These are phyloP conservation scores for Yamadazyma siamensis DNA, from an alignment of 1,139 yeast species.

Conservation along the genomic window DNA sequence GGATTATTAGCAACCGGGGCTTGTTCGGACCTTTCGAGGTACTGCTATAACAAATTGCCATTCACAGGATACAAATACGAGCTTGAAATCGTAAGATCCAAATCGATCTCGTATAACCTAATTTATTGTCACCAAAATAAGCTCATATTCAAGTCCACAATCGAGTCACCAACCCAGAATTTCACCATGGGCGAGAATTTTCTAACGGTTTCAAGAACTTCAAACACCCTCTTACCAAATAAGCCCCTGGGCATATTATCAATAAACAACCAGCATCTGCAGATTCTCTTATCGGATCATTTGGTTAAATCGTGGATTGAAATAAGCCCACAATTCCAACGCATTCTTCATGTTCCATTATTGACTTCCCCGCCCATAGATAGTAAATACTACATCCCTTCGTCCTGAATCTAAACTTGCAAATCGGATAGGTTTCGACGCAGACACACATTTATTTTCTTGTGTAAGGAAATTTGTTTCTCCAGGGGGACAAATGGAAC, in stretches of 20 bases:
- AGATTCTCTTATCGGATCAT: conserved; percentile 29
- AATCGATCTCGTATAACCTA: conserved; percentile 12
- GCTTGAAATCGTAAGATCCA: conserved; percentile 20
- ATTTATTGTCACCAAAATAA: conserved; percentile 31
- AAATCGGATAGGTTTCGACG: too few relatives aligned
- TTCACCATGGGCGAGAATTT: conserved; percentile 10
- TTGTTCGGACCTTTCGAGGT: conserved; percentile 10
- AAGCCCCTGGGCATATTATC: conserved; percentile 11
- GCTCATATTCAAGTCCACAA: conserved; percentile 21
- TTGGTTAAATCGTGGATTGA: conserved; percentile 27
- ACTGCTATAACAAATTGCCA: conserved; percentile 15
- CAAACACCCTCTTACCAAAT: conserved; percentile 12
- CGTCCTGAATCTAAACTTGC: too few relatives aligned
- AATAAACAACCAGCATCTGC: conserved; percentile 10
- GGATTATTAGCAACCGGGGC: not conserved
- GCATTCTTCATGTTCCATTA: conserved; percentile 28
- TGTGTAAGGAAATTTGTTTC: too few relatives aligned
- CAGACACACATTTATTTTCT: too few relatives aligned
- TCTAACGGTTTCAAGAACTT: conserved; percentile 8
- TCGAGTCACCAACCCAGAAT: conserved; percentile 13
- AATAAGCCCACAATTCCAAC: conserved; percentile 16
- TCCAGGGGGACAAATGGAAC: too few relatives aligned
- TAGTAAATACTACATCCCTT: too few relatives aligned
- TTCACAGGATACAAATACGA: conserved; percentile 36
- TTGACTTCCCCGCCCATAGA: conserved; percentile 29